Evolutionary conservation across 2,329 filamentous ascomycete genomes (phyloP), one percentile per base, ranked within the genome.

Genomic region (Diaporthe australafricana): DNA sequence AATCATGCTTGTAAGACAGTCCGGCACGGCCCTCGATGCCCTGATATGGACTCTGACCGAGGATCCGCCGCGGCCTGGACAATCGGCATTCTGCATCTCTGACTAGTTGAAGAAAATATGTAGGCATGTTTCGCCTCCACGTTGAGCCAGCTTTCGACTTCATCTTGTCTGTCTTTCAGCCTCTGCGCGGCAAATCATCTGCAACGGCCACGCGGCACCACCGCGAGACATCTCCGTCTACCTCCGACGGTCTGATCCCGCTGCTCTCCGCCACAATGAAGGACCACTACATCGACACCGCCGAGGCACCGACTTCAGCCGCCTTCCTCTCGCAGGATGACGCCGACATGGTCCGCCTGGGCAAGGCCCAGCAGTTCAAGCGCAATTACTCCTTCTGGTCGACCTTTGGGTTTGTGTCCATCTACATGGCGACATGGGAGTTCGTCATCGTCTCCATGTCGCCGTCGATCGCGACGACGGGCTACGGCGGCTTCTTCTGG

Each of bases 371-470:
- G 47, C 74, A 76, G 71, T 75, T 77, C 55, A 72, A 73, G 53
- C 73, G 75, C 53, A 74, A 73, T 38, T 74, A 76, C 62, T 53
- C 67, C 30, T 68, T 73, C 47, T 74, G 73, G 72, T 73, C 74
- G 20, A 72, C 74, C 3, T 70, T 77, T 12, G 75, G 76, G 16
- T 77, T 77, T 56, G 71, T 77, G 30, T 75, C 76, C 48, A 76
- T 77, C 45, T 77, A 77, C 56, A 77, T 77, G 76, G 75, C 74
- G 8, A 76, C 76, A 0, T 77, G 76, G 76, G 76, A 77, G 52
- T 76, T 76, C 40, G 70, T 74, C 2, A 73, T 77, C 32, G 70
- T 76, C 8, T 75, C 71, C 30, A 68, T 76, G 69, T 72, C 72
- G 3, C 71, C 73, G 16, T 74, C 71, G 1, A 70, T 76, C 38